These are phyloP conservation scores for Cryphonectria nitschkei DNA, from an alignment of 2,329 filamentous ascomycete species.

Conservation along the genomic window DNA sequence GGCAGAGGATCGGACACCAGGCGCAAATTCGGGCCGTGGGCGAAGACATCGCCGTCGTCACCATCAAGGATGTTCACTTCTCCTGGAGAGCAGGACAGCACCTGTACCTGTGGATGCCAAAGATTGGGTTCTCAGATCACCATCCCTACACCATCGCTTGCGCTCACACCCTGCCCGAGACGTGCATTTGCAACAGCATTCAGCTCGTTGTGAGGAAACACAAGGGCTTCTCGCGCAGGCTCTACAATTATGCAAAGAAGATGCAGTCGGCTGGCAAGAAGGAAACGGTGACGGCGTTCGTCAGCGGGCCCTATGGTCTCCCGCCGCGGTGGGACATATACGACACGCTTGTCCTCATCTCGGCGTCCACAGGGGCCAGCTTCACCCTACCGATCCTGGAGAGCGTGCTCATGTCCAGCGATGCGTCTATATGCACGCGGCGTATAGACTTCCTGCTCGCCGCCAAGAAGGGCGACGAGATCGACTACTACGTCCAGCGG, in stretches of 20 bases:
- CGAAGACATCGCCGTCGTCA: slow-evolving; percentile 58
- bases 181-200: slow-evolving; percentile 61
- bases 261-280: slow-evolving; percentile 37
- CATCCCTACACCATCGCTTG: slow-evolving; percentile 67
- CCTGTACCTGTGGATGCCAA: slow-evolving; percentile 63
- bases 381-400: slow-evolving; percentile 65
- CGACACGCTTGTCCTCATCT: slow-evolving; percentile 63
- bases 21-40: slow-evolving; percentile 54
- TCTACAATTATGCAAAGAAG: slow-evolving; percentile 52
- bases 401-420: slow-evolving; percentile 48
- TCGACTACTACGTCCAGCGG: slow-evolving; percentile 58
- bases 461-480: slow-evolving; percentile 55
- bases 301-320: slow-evolving; percentile 60
- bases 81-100: slow-evolving; percentile 64
- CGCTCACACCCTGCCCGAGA: slow-evolving; percentile 52
- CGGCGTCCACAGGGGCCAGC: slow-evolving; percentile 65
- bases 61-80: slow-evolving; percentile 63
- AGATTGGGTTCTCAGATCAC: slow-evolving; percentile 56
- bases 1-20: slow-evolving; percentile 55
- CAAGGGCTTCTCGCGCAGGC: slow-evolving; percentile 58
- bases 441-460: slow-evolving; percentile 58
- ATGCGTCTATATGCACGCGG: slow-evolving; percentile 50
- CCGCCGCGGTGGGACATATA: slow-evolving; percentile 61
- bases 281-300: slow-evolving; percentile 48
- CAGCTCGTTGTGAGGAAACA: slow-evolving; percentile 62